A percentile compares a stretch with the other conserved stretches of the same genome.
These are phyloP conservation scores for Polysphondylium violaceum DNA, from an alignment of 78 protist species.

Conservation along the genomic window DNA sequence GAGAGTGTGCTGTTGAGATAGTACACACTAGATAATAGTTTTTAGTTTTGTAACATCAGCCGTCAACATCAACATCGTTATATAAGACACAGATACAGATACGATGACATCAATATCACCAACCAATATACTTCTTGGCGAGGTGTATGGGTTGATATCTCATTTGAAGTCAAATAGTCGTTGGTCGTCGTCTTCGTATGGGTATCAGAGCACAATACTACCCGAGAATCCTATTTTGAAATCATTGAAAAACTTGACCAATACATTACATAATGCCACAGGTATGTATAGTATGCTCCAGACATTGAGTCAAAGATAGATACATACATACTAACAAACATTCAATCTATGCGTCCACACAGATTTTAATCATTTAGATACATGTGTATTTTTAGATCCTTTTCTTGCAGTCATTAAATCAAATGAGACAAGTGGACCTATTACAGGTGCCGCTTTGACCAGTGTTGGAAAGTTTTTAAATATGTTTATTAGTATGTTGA, in stretches of 20 bases:
- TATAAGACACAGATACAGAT: too few relatives aligned
- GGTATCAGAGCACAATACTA: background rate
- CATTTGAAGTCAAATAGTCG: constrained; percentile 49
- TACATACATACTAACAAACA: background rate
- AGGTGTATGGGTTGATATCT: constrained; percentile 58
- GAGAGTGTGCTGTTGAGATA: too few relatives aligned
- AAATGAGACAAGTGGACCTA: constrained; percentile 91
- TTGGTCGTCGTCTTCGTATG: constrained; percentile 28
- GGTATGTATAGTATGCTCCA: background rate
- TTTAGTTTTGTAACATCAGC: too few relatives aligned
- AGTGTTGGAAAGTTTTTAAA: constrained; percentile 88
- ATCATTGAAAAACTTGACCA: constrained; percentile 50
- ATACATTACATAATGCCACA: constrained; percentile 54
- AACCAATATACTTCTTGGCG: constrained; percentile 56
- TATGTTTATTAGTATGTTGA: constrained; percentile 49
- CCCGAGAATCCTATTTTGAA: constrained; percentile 53
- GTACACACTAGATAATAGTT: too few relatives aligned
- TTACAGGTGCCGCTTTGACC: constrained; percentile 93
- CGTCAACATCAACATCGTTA: too few relatives aligned
- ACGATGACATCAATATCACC: too few relatives aligned
- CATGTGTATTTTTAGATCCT: constrained; percentile 83
- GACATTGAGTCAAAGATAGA: background rate
- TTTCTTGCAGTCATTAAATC: constrained; percentile 90
- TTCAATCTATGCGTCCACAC: background rate
- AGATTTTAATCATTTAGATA: constrained; percentile 69